Evolutionary conservation across 345 rosid species (phyloP), one percentile per base, ranked within the genome.

Genomic region (Luvunga scandens): DNA sequence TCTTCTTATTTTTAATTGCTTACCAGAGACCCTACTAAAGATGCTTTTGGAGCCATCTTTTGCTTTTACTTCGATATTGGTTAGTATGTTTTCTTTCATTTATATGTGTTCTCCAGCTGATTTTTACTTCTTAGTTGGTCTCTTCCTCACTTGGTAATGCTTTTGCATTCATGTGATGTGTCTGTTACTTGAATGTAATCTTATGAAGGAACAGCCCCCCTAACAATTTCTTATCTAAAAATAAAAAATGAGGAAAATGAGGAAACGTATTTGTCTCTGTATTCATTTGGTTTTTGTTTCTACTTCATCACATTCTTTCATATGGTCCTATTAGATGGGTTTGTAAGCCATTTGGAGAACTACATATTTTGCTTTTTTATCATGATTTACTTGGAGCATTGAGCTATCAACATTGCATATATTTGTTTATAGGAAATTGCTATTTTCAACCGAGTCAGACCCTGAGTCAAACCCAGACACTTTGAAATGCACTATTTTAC

Each of bases 11-110:
- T 25, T 63, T 56, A 68, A 45, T 28, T 81, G 78, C 39, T 56
- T 63, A 59, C 18, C 89, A 89, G 94, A 89, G 74, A 83, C 83
- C 50, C 86, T 91, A 22, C 72, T 82, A 73, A 85, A 82, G 81
- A 84, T 84, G 87, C 85, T 89, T 81, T 69, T 85, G 82, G 83
- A 85, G 85, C 82, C 83, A 30, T 65, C 78, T 63, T 79, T 87
- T 68, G 90, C 88, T 38, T 81, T 85, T 64, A 65, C 80, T 82
- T 69, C 85, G 27, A 27, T 90, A 55, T 61, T 86, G 91, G 94
- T 90, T 66, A 77, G 92, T 84, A 48, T 72, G 22, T 31, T 24
- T 55, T 71, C 70, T 69, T 33, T 66, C 25, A 16, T 68, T 62
- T 39, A n/a, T 25, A 7, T 48, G 16, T 57, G 16, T 7, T 5